These are phyloP conservation scores for Macrophomina tecta DNA, from an alignment of 2,329 filamentous ascomycete genomes.

Conservation along the genomic window DNA sequence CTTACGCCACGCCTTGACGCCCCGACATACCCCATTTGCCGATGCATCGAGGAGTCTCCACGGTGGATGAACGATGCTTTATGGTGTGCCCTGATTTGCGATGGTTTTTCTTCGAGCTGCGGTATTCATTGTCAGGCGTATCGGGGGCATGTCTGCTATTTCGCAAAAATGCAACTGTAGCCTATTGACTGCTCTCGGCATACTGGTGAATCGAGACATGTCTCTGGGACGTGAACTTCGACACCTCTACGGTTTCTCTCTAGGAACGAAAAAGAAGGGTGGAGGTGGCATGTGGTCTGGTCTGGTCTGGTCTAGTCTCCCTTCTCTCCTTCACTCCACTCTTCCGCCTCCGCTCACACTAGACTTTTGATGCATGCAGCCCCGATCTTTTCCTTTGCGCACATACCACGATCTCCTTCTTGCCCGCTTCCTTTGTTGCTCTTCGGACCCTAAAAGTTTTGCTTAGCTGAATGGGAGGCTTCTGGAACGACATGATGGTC, in stretches of 20 bases:
- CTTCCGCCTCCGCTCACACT: constrained; percentile 10
- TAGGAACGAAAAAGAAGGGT: neutral
- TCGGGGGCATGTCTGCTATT: constrained; percentile 24
- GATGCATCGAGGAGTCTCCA: constrained; percentile 25
- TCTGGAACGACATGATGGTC: constrained; percentile 6
- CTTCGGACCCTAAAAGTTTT: constrained; percentile 23
- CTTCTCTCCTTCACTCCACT: constrained; percentile 17
- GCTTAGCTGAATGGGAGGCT: constrained; percentile 25
- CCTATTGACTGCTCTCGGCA: constrained; percentile 21
- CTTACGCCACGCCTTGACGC: constrained; percentile 22
- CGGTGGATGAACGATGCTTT: constrained; percentile 26
- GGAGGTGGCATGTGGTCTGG: neutral
- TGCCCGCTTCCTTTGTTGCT: constrained; percentile 11
- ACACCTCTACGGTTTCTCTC: neutral
- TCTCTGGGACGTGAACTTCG: constrained; percentile 12
- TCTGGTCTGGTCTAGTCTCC: constrained; percentile 1
- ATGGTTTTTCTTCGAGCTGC: constrained; percentile 27
- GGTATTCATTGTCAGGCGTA: constrained; percentile 26
- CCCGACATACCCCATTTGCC: constrained; percentile 27
- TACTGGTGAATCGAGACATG: constrained; percentile 18
- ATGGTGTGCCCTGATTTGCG: constrained; percentile 26
- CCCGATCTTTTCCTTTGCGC: constrained; percentile 10
- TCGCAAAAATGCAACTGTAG: constrained; percentile 28
- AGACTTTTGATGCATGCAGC: constrained; percentile 17
- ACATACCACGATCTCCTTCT: constrained; percentile 18